These are phyloP conservation scores for Zymoseptoria pseudotritici DNA, from an alignment of 2,329 filamentous ascomycete species.

Conservation along the genomic window DNA sequence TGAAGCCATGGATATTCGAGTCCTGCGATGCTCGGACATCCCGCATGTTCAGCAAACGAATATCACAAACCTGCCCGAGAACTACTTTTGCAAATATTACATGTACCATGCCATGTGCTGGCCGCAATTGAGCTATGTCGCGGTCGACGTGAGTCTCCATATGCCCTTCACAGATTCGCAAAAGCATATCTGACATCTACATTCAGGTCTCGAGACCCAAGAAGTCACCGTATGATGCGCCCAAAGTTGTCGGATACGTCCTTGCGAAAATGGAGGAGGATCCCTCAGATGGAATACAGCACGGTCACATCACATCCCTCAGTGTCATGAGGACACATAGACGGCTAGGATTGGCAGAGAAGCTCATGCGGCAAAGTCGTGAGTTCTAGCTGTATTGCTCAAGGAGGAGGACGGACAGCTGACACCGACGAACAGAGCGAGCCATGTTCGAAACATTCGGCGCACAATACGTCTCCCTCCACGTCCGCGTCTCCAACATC, in stretches of 20 bases:
- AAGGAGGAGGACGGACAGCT: not conserved
- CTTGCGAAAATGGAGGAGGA: slow-evolving; percentile 99
- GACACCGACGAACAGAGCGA: slow-evolving; percentile 52
- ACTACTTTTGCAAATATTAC: slow-evolving; percentile 99
- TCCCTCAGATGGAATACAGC: slow-evolving; percentile 78
- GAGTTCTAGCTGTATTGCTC: slow-evolving; percentile 35
- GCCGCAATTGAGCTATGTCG: slow-evolving; percentile 95
- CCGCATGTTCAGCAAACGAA: slow-evolving; percentile 94
- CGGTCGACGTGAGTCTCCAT: slow-evolving; percentile 59
- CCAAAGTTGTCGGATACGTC: slow-evolving; percentile 98
- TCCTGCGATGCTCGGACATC: slow-evolving; percentile 75
- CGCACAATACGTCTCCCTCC: slow-evolving; percentile 87
- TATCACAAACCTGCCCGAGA: slow-evolving; percentile 97
- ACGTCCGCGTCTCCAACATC: slow-evolving; percentile 89
- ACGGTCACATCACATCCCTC: slow-evolving; percentile 92
- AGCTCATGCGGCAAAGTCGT: slow-evolving; percentile 95
- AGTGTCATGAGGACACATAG: slow-evolving; percentile 96
- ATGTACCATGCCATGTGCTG: slow-evolving; percentile 97
- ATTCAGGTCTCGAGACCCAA: slow-evolving; percentile 62
- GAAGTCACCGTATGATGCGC: slow-evolving; percentile 76
- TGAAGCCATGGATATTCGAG: slow-evolving; percentile 72
- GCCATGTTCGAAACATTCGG: slow-evolving; percentile 95
- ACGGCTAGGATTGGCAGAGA: slow-evolving; percentile 85
- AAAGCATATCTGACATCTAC: not conserved
- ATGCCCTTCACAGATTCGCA: not conserved